Evolutionary conservation across 2,329 filamentous ascomycete species (phyloP).

Genomic region (Fusarium sp.): DNA sequence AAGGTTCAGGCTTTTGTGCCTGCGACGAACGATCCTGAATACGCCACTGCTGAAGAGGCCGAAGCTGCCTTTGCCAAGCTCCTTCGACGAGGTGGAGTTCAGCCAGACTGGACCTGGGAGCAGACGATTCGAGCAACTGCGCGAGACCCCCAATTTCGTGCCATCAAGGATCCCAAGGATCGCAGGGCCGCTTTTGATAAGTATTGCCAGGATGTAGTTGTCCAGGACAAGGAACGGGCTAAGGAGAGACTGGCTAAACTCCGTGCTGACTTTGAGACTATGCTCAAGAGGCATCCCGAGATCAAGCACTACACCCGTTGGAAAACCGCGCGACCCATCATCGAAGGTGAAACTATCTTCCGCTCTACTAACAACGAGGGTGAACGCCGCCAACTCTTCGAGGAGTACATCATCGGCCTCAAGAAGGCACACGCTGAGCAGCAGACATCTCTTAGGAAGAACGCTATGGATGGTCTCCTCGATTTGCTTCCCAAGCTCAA

Average conservation of each 20-base stretch:
- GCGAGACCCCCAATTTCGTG: conserved; percentile 91
- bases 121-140: conserved; percentile 87
- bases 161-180: conserved; percentile 92
- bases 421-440: conserved; percentile 84
- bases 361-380: conserved; percentile 88
- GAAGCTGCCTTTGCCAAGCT: conserved; percentile 94
- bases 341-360: conserved; percentile 96
- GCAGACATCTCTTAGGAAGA: conserved; percentile 78
- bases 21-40: conserved; percentile 79
- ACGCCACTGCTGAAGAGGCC: conserved; percentile 84
- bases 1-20: conserved; percentile 71
- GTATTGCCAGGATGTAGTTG: conserved; percentile 88
- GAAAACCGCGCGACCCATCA: conserved; percentile 94
- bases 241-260: conserved; percentile 94
- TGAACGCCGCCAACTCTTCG: conserved; percentile 90
- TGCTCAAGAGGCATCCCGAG: conserved; percentile 96
- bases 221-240: conserved; percentile 93
- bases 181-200: conserved; percentile 93
- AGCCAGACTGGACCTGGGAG: conserved; percentile 93
- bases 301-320: conserved; percentile 97
- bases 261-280: conserved; percentile 91
- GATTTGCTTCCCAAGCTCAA: conserved; percentile 82
- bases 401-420: conserved; percentile 89
- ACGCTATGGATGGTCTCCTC: conserved; percentile 86
- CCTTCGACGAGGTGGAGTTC: conserved; percentile 84